These are phyloP conservation scores for Ogataea allantospora DNA, from an alignment of 805 yeast species.

Conservation along the genomic window DNA sequence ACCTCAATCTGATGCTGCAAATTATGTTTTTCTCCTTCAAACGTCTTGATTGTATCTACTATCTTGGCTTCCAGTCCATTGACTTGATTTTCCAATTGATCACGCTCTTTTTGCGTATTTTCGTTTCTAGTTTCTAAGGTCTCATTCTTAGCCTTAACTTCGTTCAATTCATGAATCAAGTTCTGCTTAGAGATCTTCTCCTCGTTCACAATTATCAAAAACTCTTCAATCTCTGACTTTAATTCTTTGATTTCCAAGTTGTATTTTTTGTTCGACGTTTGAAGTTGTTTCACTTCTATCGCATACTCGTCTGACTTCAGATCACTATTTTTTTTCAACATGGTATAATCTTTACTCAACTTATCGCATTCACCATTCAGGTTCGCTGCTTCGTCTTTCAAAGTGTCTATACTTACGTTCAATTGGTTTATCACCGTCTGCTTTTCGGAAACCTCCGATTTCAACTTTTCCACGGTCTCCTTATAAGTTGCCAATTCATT, in stretches of 20 bases:
- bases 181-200: constrained; percentile 45
- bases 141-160: constrained; percentile 29
- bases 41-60: constrained; percentile 13
- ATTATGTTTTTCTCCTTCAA: constrained; percentile 26
- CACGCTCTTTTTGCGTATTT: constrained; percentile 28
- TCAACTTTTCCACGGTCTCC: constrained; percentile 35
- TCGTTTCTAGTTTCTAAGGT: constrained; percentile 26
- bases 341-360: constrained; percentile 39
- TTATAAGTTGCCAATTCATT: constrained; percentile 42
- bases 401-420: constrained; percentile 19
- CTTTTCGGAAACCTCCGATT: constrained; percentile 34
- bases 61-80: constrained; percentile 12
- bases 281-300: constrained; percentile 41
- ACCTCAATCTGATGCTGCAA: constrained; percentile 23
- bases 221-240: constrained; percentile 37
- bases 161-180: constrained; percentile 41
- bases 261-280: constrained; percentile 39
- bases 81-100: constrained; percentile 23
- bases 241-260: constrained; percentile 36
- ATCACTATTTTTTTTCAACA: constrained; percentile 38
- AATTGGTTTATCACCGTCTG: constrained; percentile 25
- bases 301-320: constrained; percentile 40
- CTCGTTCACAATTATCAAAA: constrained; percentile 37
- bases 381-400: constrained; percentile 36
- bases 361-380: constrained; percentile 56